Evolutionary conservation across 2,329 filamentous ascomycete species (phyloP).

Genomic region (Colletotrichum cuscutae): DNA sequence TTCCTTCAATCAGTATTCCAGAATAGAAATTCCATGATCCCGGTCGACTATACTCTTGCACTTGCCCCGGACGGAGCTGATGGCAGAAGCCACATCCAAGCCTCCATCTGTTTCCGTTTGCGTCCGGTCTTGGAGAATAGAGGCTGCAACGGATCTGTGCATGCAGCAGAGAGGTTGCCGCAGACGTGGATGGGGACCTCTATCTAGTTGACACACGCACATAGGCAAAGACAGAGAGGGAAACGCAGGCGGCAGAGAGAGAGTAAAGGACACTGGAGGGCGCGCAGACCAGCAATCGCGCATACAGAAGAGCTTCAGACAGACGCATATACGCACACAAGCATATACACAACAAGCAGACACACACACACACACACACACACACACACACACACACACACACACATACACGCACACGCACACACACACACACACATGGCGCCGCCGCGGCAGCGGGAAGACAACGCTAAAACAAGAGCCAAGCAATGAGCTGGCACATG

Average conservation of each 20-base stretch:
- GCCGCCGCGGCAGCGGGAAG: constrained; percentile 28
- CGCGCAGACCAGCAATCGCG: neutral
- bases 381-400: constrained; percentile 33
- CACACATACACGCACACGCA: too few species aligned
- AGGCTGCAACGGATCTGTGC: constrained; percentile 17
- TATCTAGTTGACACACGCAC: constrained; percentile 14
- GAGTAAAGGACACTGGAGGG: neutral
- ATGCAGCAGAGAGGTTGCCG: constrained; percentile 7
- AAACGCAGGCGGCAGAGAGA: neutral
- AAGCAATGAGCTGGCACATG: constrained; percentile 25
- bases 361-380: constrained; percentile 38
- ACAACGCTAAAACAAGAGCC: constrained; percentile 15
- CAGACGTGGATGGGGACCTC: neutral
- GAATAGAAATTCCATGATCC: constrained; percentile 5
- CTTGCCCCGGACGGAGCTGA: neutral
- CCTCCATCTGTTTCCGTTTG: constrained; percentile 19
- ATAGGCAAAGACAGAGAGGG: neutral
- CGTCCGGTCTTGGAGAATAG: constrained; percentile 3
- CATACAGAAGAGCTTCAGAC: constrained; percentile 27
- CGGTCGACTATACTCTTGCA: neutral
- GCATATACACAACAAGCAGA: constrained; percentile 38
- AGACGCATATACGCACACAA: constrained; percentile 32
- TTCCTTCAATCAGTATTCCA: neutral
- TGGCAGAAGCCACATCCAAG: constrained; percentile 19
- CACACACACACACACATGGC: constrained; percentile 36